Percentiles rank a stretch among this genome's conserved stretches.
These are phyloP conservation scores for Austroboletus novae-zelandiae DNA, from an alignment of 1,284 basidiomycete genomes.

Conservation along the genomic window DNA sequence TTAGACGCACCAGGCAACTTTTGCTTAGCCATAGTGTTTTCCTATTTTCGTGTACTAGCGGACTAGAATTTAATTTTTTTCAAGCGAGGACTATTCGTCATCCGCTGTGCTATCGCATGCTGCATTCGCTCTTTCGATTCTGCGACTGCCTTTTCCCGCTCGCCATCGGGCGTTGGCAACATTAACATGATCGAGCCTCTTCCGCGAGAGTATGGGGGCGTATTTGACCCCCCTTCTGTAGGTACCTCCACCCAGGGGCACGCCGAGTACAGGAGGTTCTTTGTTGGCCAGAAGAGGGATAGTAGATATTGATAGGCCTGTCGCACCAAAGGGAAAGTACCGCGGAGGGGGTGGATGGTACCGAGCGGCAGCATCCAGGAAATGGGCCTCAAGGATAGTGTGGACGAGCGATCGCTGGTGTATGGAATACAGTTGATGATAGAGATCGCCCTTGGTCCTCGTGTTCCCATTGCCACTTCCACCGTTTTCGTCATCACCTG, in stretches of 20 bases:
- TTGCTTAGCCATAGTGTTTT: constrained; percentile 22
- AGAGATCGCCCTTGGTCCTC: constrained; percentile 39
- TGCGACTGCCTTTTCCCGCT: constrained; percentile 53
- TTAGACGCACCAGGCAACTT: constrained; percentile 12
- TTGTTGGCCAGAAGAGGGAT: constrained; percentile 26
- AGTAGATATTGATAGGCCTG: constrained; percentile 22
- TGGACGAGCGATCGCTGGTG: constrained; percentile 58
- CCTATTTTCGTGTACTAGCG: constrained; percentile 15
- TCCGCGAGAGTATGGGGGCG: constrained; percentile 61
- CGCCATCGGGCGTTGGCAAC: constrained; percentile 78
- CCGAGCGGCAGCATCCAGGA: constrained; percentile 50
- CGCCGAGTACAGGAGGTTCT: constrained; percentile 38
- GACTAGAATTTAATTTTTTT: constrained; percentile 6
- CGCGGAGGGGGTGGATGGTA: constrained; percentile 41
- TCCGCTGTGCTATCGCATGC: not conserved
- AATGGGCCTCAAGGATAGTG: constrained; percentile 60
- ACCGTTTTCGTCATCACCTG: constrained; percentile 40
- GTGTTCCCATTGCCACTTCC: constrained; percentile 20
- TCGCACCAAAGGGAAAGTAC: constrained; percentile 36
- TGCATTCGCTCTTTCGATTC: constrained; percentile 3
- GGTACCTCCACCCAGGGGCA: constrained; percentile 76
- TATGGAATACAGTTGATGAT: constrained; percentile 59
- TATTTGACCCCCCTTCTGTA: constrained; percentile 63
- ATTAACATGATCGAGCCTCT: constrained; percentile 68
- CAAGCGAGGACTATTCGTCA: constrained; percentile 11